Evolutionary conservation across 805 yeast genomes (phyloP), one percentile per base, ranked within the genome.

Genomic region (Candida fluviatilis): DNA sequence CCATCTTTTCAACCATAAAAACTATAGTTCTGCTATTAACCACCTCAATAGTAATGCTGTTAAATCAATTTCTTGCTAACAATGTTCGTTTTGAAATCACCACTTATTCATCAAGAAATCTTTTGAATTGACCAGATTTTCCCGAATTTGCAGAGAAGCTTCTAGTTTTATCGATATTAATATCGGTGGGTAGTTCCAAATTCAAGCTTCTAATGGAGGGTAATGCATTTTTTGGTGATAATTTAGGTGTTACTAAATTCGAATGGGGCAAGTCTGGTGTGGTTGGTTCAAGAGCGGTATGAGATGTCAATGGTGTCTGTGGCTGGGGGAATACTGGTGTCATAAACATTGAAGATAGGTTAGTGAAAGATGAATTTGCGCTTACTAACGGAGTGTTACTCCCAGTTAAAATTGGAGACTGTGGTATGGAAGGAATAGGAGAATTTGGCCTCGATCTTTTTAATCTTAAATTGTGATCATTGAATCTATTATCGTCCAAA

Each of bases 171-270:
- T 21, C 28, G 12, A 33, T 33, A 16, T 33, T 33, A 5, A 33
- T 23, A 35, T 65, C 71, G 14, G 66, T 64, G 2, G 80, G 80
- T 38, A 75, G 61, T 44, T 71, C 76, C 27, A 75, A 59, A 38
- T 74, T 72, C 50, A 76, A 61, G 26, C 78, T 70, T 35, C 76
- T 55, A 34, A 76, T 55, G 15, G 80, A 68, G 1, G 81, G 81
- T 33, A 76, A 58, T n/a, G 32, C 34, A 37, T 39, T 37, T 15
- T 35, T 31, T 4, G 32, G 25, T 3, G 71, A 62, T 16, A 60
- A 57, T 29, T 62, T 55, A 13, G 73, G 49, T 3, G 50, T 39
- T 24, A 42, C 43, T 37, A 46, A 34, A 37, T 46, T 44, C 2
- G 45, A 36, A 32, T 31, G 30, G 31, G 37, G 19, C 19, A 38